phyloP scores from a whole-genome alignment of 2,329 filamentous ascomycete species.

The Colletotrichum limetticola region DNA sequence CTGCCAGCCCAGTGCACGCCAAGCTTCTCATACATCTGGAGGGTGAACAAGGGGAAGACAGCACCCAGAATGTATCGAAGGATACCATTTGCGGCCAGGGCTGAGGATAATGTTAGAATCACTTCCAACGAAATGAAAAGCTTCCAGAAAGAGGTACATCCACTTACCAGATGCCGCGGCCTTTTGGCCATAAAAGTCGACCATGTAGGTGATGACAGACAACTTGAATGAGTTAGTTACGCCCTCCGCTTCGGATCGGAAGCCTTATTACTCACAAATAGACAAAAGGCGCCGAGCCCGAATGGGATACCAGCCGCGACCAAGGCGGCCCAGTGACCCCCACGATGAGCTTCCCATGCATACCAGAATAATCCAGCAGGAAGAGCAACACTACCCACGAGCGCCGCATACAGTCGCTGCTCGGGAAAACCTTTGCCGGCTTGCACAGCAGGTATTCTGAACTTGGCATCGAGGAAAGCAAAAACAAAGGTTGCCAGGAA shows the following conservation, averaged over 20 bases:
- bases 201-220: slow-evolving; percentile 35
- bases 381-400: slow-evolving; percentile 36
- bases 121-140: rapidly evolving
- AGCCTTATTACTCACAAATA: background rate
- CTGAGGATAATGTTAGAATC: background rate
- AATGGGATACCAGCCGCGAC: slow-evolving; percentile 36
- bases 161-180: slow-evolving; percentile 33
- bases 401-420: slow-evolving; percentile 35
- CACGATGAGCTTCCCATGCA: slow-evolving; percentile 47
- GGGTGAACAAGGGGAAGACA: slow-evolving; percentile 56
- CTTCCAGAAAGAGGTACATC: rapidly evolving
- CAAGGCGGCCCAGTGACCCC: slow-evolving; percentile 35
- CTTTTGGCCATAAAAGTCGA: slow-evolving; percentile 36
- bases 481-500: slow-evolving; percentile 24
- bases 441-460: background rate
- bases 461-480: slow-evolving; percentile 29
- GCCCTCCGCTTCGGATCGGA: rapidly evolving
- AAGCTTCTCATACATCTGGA: slow-evolving; percentile 50
- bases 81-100: slow-evolving; percentile 54
- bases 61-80: slow-evolving; percentile 53
- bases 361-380: slow-evolving; percentile 37
- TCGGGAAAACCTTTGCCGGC: slow-evolving; percentile 27
- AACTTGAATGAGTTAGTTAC: background rate
- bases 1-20: slow-evolving; percentile 48
- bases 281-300: background rate